Base-by-base conservation (phyloP, 805 yeast species). In the Saccharomyces eubayanus region DNA sequence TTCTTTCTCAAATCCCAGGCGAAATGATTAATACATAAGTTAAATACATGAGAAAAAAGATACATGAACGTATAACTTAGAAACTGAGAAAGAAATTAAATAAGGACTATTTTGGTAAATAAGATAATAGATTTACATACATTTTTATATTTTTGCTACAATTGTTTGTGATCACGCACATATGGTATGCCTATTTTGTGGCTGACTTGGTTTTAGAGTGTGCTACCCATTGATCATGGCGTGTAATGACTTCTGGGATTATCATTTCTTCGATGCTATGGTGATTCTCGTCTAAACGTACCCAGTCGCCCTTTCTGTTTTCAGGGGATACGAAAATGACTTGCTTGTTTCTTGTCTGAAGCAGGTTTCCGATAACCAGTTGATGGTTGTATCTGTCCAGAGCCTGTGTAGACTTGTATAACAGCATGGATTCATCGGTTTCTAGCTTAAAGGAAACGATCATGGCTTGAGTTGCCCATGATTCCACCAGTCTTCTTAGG, bases 381-480 rank as follows among this genome's bases (percentile, higher is more conserved):
- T 92, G 97, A 70, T 94, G 99, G 57, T 83, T 86, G 69, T 94
- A 94, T 55, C 96, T 77, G 28, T 81, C 81, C 55, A 94, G 76
- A 0, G 99, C 97, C 54, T 79, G 82, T 50, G 75, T 74, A 10
- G 96, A 87, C 71, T 94, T 94, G 54, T 77, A 74, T 48, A 90
- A 77, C 58, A 94, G 73, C 27, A 94, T 80, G 8, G 74, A 60
- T 53, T 72, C 67, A 68, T 94, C 99, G 0, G 99, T 94, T 66
- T 94, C 99, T 51, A 94, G 77, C 69, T 94, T 94, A 73, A 94
- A 94, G 16, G 96, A 87, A 0, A 92, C 87, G 54, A 94, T 89
- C 96, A 90, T 87, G 0, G 97, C 95, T 11, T 84, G 81, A 2
- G 95, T 96, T 0, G 96, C 96, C 99, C 99, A 94, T 10, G 83